Evolutionary conservation across 1,284 basidiomycete genomes (phyloP), one percentile per base, ranked within the genome.

Genomic region (Rhodotorula sp.): DNA sequence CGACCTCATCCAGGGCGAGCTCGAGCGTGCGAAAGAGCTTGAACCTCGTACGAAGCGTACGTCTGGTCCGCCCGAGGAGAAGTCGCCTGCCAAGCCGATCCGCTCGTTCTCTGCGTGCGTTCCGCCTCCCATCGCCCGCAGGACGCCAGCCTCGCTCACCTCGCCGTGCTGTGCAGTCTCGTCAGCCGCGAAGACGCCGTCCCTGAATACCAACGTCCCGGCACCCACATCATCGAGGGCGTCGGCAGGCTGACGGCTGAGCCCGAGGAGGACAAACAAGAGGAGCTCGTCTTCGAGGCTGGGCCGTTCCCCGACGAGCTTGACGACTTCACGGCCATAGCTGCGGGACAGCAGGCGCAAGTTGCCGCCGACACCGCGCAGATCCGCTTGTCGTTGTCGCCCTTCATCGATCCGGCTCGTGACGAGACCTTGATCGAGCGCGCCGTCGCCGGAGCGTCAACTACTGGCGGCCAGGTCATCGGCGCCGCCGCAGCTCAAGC

Each of bases 341-440:
- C 34, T 13, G 30, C 54, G 32, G 34, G 24, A 22, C 44, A 39
- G 27, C 29, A 46, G 19, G 24, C 36, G 9, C 65, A 51, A 27
- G 27, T 58, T 29, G 4, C 29, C 64, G 32, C 15, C 55, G 27
- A 55, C 29, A 17, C 15, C 27, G 4, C 5, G 24, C 4, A 30
- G 34, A 27, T 2, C 2, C 60, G 60, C 29, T 29, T 8, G 11
- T 59, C 56, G 27, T 55, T 29, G 6, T 62, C 60, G 48, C 48
- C 49, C 4, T n/a, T 67, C 13, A 47, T 48, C 27, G 34, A 67
- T 47, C 65, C 59, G 24, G 46, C 65, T 9, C 56, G 36, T 19
- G 65, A 67, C 48, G 6, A 29, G 20, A 52, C 47, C 19, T 61
- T 52, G 17, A 47, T 56, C 53, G 65, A 67, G 17, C 65, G 54